These are phyloP conservation scores for Dryas alaskensis DNA, from an alignment of 306 rosid species.

Conservation along the genomic window DNA sequence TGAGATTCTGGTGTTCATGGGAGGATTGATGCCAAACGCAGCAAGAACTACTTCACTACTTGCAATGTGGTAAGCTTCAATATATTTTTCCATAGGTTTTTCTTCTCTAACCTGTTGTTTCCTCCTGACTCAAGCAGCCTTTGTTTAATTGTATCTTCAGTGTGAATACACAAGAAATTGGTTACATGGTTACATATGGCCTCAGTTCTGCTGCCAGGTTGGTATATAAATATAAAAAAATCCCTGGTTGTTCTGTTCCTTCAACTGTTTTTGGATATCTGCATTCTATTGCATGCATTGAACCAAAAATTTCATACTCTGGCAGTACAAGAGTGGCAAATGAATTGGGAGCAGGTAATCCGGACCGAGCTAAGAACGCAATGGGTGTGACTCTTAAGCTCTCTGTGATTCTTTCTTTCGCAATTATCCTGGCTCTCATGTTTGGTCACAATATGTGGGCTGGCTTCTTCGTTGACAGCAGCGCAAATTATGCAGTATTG, in stretches of 20 bases:
- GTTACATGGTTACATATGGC: slow-evolving; percentile 68
- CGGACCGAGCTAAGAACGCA: slow-evolving; percentile 58
- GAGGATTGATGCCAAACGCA: slow-evolving; percentile 71
- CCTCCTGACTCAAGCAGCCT: neutral
- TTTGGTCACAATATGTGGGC: slow-evolving; percentile 67
- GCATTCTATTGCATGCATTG: slow-evolving; percentile 7
- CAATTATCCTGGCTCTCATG: slow-evolving; percentile 43
- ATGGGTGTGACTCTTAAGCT: slow-evolving; percentile 70
- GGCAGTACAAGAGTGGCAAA: slow-evolving; percentile 82
- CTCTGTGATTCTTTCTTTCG: slow-evolving; percentile 51
- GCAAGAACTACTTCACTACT: slow-evolving; percentile 65
- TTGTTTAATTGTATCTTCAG: slow-evolving; percentile 35
- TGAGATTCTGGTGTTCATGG: slow-evolving; percentile 73
- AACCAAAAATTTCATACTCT: neutral
- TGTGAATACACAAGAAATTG: slow-evolving; percentile 62
- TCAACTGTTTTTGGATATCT: neutral
- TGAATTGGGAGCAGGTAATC: slow-evolving; percentile 76
- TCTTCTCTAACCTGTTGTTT: neutral
- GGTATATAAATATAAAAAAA: neutral
- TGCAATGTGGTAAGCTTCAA: slow-evolving; percentile 66
- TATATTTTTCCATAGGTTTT: slow-evolving; percentile 6
- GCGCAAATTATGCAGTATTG: slow-evolving; percentile 22
- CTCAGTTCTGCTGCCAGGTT: slow-evolving; percentile 88
- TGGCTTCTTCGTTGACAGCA: slow-evolving; percentile 46
- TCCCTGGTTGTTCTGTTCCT: neutral